Evolutionary conservation across 2,329 filamentous ascomycete genomes (phyloP).

Genomic region (Fusarium sublunatum): DNA sequence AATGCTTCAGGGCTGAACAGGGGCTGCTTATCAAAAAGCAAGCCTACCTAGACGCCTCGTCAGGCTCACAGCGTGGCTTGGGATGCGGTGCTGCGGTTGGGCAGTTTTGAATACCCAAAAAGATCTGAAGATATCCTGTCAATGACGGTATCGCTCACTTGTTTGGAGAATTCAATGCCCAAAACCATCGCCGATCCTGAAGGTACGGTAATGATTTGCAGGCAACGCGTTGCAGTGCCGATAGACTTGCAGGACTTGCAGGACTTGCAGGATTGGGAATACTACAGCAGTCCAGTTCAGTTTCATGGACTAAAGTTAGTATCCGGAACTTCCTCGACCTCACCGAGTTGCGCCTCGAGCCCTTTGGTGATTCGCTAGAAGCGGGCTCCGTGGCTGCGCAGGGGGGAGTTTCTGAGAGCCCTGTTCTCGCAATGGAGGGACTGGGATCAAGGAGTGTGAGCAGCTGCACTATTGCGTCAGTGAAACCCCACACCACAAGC

Average conservation of each 20-base stretch:
- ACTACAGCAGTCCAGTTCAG: neutral
- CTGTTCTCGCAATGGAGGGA: conserved; percentile 28
- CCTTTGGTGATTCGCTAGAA: conserved; percentile 30
- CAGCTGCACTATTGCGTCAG: conserved; percentile 48
- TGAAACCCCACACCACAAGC: conserved; percentile 37
- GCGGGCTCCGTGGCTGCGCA: conserved; percentile 26
- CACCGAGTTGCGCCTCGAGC: conserved; percentile 14
- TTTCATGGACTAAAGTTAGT: conserved; percentile 1
- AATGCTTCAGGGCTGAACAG: conserved; percentile 26
- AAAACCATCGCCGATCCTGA: conserved; percentile 32
- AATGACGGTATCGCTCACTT: conserved; percentile 21
- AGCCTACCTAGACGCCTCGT: conserved; percentile 28
- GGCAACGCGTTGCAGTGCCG: conserved; percentile 21
- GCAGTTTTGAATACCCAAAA: conserved; percentile 11
- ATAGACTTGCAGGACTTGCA: conserved; percentile 24
- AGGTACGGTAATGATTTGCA: conserved; percentile 26
- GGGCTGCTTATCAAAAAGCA: conserved; percentile 22
- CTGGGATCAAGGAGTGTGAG: conserved; percentile 35
- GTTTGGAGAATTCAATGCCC: conserved; percentile 36
- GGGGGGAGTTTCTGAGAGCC: conserved; percentile 31
- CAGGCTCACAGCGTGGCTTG: conserved; percentile 32
- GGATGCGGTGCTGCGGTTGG: conserved; percentile 21
- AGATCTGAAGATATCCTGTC: conserved; percentile 15
- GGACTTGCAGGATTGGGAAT: conserved; percentile 9
- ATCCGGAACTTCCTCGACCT: conserved; percentile 14